Percentiles rank a stretch among this genome's conserved stretches.
These are phyloP conservation scores for Aspergillus spinulosporus DNA, from an alignment of 2,329 filamentous ascomycete species.

Conservation along the genomic window DNA sequence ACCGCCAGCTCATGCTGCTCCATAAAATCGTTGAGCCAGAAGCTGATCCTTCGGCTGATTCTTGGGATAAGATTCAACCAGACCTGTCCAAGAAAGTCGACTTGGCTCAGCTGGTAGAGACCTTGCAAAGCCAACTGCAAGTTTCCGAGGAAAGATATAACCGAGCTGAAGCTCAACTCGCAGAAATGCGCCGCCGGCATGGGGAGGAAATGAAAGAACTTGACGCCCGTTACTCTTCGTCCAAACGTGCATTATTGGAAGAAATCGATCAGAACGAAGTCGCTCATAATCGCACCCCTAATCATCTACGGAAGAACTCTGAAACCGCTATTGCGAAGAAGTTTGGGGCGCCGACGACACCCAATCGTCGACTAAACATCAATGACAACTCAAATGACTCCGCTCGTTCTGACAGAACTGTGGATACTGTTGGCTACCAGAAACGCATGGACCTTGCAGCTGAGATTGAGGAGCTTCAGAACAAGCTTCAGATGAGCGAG, in stretches of 20 bases:
- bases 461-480: constrained; percentile 89
- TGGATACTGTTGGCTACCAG: constrained; percentile 80
- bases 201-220: constrained; percentile 69
- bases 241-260: constrained; percentile 75
- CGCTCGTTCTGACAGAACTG: constrained; percentile 77
- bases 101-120: constrained; percentile 80
- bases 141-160: constrained; percentile 77
- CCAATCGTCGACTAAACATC: constrained; percentile 68
- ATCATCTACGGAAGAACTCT: constrained; percentile 63
- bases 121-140: constrained; percentile 82
- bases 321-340: constrained; percentile 56
- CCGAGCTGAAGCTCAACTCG: constrained; percentile 79
- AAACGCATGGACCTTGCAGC: constrained; percentile 87
- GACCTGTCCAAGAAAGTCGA: constrained; percentile 68
- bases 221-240: constrained; percentile 60
- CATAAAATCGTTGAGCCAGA: constrained; percentile 85
- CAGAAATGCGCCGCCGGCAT: constrained; percentile 72
- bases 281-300: constrained; percentile 70
- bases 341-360: constrained; percentile 75
- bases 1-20: constrained; percentile 75
- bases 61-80: constrained; percentile 68
- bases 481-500: constrained; percentile 87
- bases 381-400: constrained; percentile 70
- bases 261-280: constrained; percentile 85
- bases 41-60: constrained; percentile 62